phyloP scores from a whole-genome alignment of 2,329 filamentous ascomycete species.

The Nemania abortiva region DNA sequence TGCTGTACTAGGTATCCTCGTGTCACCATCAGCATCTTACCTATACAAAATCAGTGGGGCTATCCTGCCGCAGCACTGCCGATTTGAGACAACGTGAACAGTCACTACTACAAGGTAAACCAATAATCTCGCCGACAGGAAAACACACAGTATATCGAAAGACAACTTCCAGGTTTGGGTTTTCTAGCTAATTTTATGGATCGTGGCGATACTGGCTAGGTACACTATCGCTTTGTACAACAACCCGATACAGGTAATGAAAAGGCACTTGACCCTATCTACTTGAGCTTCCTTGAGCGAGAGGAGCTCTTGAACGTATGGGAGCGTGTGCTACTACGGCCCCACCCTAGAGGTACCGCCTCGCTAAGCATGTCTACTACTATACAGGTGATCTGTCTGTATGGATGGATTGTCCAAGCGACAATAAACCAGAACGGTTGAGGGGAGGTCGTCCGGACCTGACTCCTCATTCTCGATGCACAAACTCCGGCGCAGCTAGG shows the following conservation, averaged over 20 bases:
- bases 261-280: background rate
- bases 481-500: background rate
- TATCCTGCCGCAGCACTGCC: no score
- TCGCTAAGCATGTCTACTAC: background rate
- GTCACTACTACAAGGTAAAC: no score
- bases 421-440: background rate
- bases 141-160: background rate
- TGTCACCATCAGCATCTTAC: background rate
- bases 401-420: background rate
- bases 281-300: background rate
- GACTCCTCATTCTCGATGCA: background rate
- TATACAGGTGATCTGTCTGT: conserved; percentile 9
- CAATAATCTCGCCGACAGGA: no score
- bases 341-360: background rate
- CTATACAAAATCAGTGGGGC: background rate
- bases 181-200: background rate
- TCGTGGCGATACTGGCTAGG: background rate
- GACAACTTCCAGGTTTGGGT: background rate
- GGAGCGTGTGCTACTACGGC: background rate
- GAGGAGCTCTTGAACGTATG: background rate
- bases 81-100: no score
- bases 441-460: background rate
- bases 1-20: no score
- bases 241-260: background rate
- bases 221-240: background rate